phyloP scores from a whole-genome alignment of 345 rosid genomes.

The Eucalyptus marginata region DNA sequence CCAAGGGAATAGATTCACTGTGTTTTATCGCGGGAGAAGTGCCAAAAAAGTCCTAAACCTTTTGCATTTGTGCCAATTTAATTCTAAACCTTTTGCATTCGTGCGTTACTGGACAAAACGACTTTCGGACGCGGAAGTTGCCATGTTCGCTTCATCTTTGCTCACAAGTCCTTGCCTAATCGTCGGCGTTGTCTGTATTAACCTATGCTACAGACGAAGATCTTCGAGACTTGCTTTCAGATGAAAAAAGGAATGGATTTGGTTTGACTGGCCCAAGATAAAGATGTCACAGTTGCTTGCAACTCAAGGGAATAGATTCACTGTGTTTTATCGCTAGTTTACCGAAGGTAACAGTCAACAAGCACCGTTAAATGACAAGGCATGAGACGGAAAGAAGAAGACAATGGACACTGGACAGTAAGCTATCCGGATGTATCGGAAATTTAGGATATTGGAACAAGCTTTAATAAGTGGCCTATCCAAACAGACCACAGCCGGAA shows the following conservation, averaged over 20 bases:
- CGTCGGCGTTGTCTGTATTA: background rate
- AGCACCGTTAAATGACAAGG: background rate
- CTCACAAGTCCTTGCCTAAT: background rate
- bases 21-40: background rate
- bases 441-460: background rate
- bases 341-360: background rate
- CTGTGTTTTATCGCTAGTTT: background rate
- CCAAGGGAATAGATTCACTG: background rate
- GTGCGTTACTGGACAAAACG: background rate
- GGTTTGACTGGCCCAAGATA: background rate
- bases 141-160: background rate
- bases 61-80: too few species aligned
- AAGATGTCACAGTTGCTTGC: background rate
- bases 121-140: background rate
- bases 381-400: background rate
- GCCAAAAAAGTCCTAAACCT: too few species aligned
- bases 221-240: background rate
- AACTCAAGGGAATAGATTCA: background rate
- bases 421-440: background rate
- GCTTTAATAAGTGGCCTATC: background rate
- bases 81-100: too few species aligned
- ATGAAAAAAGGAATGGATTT: background rate
- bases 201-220: background rate
- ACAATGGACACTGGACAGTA: background rate
- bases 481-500: background rate